Evolutionary conservation across 2,329 filamentous ascomycete genomes (phyloP).

Genomic region (Phoma herbarum): DNA sequence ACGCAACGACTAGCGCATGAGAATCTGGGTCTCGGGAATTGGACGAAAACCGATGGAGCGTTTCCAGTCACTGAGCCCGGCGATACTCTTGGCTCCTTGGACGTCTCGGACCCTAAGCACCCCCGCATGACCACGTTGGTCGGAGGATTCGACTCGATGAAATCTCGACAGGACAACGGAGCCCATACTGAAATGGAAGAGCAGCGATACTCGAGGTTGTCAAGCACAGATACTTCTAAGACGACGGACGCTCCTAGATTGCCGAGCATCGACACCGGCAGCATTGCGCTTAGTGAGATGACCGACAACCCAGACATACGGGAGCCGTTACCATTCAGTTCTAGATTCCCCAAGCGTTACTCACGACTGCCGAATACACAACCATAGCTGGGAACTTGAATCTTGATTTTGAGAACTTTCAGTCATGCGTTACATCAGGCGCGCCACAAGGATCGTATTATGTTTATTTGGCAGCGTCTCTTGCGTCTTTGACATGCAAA

Average conservation of each 20-base stretch:
- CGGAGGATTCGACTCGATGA: background rate
- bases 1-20: constrained; percentile 34
- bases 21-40: constrained; percentile 25
- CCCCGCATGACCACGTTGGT: background rate
- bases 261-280: background rate
- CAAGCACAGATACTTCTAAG: background rate
- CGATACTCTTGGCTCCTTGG: background rate
- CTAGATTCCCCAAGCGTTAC: background rate
- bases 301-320: background rate
- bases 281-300: background rate
- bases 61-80: background rate
- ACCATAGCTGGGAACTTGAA: too few species aligned
- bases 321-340: background rate
- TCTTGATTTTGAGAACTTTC: too few species aligned
- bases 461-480: too few species aligned
- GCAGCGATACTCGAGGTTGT: background rate
- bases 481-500: too few species aligned
- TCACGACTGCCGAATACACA: background rate
- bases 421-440: too few species aligned
- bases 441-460: too few species aligned
- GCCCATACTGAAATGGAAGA: background rate
- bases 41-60: constrained; percentile 14
- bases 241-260: background rate
- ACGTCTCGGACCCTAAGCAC: background rate
- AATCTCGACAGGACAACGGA: background rate